Evolutionary conservation across 352 stramenopile species (phyloP).

Genomic region (Pythium grandisporangium): DNA sequence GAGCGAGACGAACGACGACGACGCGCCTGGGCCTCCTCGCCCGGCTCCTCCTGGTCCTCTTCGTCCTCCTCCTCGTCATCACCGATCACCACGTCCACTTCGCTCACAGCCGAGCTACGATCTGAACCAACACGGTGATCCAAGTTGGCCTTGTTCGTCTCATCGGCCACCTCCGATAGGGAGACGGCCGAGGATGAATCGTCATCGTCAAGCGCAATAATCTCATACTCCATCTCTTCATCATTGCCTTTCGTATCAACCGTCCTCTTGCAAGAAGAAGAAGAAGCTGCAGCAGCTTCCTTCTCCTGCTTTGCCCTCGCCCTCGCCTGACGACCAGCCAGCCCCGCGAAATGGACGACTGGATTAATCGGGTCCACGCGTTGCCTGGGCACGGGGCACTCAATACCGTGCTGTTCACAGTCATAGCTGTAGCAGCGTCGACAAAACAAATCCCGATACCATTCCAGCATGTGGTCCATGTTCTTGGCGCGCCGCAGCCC

Average conservation of each 20-base stretch:
- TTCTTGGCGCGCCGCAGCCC: slow-evolving; percentile 26
- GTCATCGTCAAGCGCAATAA: slow-evolving; percentile 18
- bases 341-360: slow-evolving; percentile 21
- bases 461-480: slow-evolving; percentile 60
- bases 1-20: slow-evolving; percentile 45
- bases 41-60: slow-evolving; percentile 6
- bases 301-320: too few relatives aligned
- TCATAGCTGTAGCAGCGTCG: slow-evolving; percentile 87
- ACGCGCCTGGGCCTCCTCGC: slow-evolving; percentile 11
- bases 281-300: too few relatives aligned
- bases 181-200: slow-evolving; percentile 13
- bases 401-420: slow-evolving; percentile 83
- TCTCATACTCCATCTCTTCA: slow-evolving; percentile 4
- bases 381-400: slow-evolving; percentile 35
- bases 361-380: slow-evolving; percentile 53
- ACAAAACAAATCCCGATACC: slow-evolving; percentile 85
- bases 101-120: slow-evolving; percentile 3
- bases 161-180: not conserved
- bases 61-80: slow-evolving; percentile 2
- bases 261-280: too few relatives aligned
- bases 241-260: slow-evolving; percentile 11
- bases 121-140: too few relatives aligned
- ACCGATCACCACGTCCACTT: slow-evolving; percentile 1
- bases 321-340: too few relatives aligned
- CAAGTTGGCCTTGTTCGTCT: too few relatives aligned